A percentile compares a stretch with the other conserved stretches of the same genome.
These are phyloP conservation scores for Chytriomyces hyalinus DNA, from an alignment of 192 early-diverging fungal genomes.

Conservation along the genomic window DNA sequence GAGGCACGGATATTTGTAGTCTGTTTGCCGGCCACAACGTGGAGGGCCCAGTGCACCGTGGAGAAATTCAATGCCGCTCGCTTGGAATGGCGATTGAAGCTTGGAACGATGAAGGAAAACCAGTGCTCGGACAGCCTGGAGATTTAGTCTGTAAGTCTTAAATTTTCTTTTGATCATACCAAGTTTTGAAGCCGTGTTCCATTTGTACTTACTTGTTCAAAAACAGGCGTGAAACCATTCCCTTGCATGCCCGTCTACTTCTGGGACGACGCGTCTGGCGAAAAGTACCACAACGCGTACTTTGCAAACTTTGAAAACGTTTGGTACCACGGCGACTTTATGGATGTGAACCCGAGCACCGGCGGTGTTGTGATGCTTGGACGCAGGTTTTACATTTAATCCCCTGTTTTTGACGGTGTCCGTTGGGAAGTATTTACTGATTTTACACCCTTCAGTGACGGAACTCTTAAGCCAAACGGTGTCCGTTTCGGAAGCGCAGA, in stretches of 20 bases:
- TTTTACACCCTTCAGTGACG: slow-evolving; percentile 56
- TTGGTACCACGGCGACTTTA: slow-evolving; percentile 98
- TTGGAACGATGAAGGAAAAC: slow-evolving; percentile 71
- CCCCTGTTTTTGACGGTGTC: too few relatives aligned
- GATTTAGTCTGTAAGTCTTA: slow-evolving; percentile 81
- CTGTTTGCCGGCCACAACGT: slow-evolving; percentile 92
- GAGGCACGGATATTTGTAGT: slow-evolving; percentile 97
- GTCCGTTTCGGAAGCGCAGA: slow-evolving; percentile 94
- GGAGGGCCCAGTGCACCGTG: slow-evolving; percentile 88
- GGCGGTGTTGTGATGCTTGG: slow-evolving; percentile 96
- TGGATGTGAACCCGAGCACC: slow-evolving; percentile 80
- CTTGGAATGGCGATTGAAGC: slow-evolving; percentile 96
- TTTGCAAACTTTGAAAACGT: slow-evolving; percentile 82
- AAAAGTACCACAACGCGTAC: slow-evolving; percentile 87
- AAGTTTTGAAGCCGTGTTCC: neutral
- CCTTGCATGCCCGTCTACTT: slow-evolving; percentile 97
- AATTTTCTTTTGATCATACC: too few relatives aligned
- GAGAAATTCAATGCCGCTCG: slow-evolving; percentile 91
- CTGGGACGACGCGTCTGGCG: slow-evolving; percentile 77
- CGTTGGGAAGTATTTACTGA: neutral
- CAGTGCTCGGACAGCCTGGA: slow-evolving; percentile 61
- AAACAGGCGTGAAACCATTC: slow-evolving; percentile 67
- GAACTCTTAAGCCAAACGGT: slow-evolving; percentile 90
- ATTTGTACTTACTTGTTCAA: neutral
- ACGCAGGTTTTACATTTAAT: slow-evolving; percentile 42